Conservation (phyloP, 2,329 filamentous ascomycete genomes). For the Drechslerella dactyloides region DNA sequence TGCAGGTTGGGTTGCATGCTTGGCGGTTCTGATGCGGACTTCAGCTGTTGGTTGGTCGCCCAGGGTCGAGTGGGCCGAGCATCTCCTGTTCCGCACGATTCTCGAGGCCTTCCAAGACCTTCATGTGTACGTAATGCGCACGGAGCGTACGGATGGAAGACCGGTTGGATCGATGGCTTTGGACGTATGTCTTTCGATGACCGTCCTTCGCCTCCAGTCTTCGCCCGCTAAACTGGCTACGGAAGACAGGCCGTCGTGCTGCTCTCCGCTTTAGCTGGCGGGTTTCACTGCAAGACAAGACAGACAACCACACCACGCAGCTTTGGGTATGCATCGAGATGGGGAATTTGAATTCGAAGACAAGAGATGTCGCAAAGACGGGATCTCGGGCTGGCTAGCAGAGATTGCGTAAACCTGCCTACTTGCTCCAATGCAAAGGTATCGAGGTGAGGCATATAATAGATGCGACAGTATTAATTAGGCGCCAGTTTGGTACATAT, state of each 20-base stretch:
- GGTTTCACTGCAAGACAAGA: not conserved
- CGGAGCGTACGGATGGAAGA: no score
- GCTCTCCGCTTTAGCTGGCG: not conserved
- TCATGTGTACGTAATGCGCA: no score
- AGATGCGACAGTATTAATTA: conserved; percentile 12
- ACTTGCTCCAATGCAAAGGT: not conserved
- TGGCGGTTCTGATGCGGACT: not conserved
- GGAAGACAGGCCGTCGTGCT: not conserved
- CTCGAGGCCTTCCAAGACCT: not conserved
- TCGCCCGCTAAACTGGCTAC: conserved; percentile 1
- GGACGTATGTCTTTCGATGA: not conserved
- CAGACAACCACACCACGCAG: not conserved
- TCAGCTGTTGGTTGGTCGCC: not conserved
- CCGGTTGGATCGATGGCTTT: not conserved
- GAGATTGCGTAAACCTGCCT: not conserved
- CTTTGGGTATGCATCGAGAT: not conserved
- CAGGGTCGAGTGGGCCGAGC: not conserved
- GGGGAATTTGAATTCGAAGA: not conserved
- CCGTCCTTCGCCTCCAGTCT: not conserved
- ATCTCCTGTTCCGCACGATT: not conserved
- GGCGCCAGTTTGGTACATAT: conserved; percentile 31
- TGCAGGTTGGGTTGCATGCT: no score
- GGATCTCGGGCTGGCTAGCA: not conserved
- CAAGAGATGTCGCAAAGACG: not conserved
- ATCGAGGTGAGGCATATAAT: not conserved